Conservation (phyloP, 1,139 yeast species). For the Hyphopichia burtonii region DNA sequence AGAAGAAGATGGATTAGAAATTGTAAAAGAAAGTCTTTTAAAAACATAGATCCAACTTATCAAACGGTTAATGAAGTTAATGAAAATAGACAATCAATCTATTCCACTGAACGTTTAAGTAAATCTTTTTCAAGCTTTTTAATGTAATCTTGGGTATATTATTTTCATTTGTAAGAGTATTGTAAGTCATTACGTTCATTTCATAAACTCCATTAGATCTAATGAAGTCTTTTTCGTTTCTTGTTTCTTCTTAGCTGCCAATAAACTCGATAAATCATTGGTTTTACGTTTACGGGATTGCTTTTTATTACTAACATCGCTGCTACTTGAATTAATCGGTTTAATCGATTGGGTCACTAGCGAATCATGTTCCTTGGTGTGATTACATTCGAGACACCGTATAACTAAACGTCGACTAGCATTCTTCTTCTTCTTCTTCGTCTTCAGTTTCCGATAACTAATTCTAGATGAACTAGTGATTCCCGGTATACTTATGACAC, state of each 20-base stretch:
- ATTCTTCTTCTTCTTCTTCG: conserved; percentile 7
- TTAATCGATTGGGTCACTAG: conserved; percentile 4
- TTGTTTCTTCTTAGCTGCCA: conserved; percentile 44
- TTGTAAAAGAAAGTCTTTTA: conserved; percentile 16
- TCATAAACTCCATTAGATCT: conserved; percentile 52
- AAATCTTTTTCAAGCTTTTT: conserved; percentile 4
- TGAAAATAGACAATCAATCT: background rate
- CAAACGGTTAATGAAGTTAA: background rate
- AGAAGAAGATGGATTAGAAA: conserved; percentile 56
- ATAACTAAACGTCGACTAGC: background rate
- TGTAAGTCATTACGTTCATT: too few species aligned
- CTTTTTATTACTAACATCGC: conserved; percentile 10
- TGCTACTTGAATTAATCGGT: conserved; percentile 6
- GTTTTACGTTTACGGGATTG: conserved; percentile 17
- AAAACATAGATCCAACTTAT: background rate
- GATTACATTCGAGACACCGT: conserved; percentile 17
- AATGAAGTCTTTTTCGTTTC: conserved; percentile 29
- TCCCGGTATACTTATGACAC: conserved; percentile 46
- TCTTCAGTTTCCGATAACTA: conserved; percentile 10
- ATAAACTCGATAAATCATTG: conserved; percentile 33
- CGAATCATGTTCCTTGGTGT: background rate
- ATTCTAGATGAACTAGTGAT: conserved; percentile 29
- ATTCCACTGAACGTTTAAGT: conserved; percentile 4
- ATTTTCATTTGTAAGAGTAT: too few species aligned
- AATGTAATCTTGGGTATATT: too few species aligned